phyloP scores from a whole-genome alignment of 2,329 filamentous ascomycete species.

The Phyllosticta citribraziliensis region DNA sequence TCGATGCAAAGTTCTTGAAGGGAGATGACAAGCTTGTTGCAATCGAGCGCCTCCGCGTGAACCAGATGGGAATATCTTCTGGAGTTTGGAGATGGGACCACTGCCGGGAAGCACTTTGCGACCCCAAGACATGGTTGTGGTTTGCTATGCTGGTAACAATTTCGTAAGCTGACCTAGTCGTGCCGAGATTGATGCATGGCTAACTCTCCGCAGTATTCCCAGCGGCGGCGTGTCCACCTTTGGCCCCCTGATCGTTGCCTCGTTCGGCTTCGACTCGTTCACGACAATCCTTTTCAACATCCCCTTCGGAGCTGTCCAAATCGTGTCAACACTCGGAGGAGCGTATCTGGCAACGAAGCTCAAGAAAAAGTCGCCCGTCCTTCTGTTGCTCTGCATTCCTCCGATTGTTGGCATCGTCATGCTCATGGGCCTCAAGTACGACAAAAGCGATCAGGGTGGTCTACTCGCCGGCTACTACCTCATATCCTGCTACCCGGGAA shows the following conservation, averaged over 20 bases:
- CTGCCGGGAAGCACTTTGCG: conserved; percentile 44
- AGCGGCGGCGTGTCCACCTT: conserved; percentile 51
- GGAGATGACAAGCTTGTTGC: conserved; percentile 49
- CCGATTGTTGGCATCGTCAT: conserved; percentile 48
- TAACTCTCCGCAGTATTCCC: conserved; percentile 33
- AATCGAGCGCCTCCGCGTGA: conserved; percentile 42
- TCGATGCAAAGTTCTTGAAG: conserved; percentile 49
- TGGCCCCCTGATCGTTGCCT: conserved; percentile 47
- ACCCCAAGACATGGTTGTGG: conserved; percentile 54
- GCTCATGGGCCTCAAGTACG: conserved; percentile 42
- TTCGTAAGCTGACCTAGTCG: conserved; percentile 27
- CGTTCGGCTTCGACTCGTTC: conserved; percentile 48
- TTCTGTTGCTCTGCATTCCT: conserved; percentile 45
- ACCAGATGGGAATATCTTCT: conserved; percentile 33
- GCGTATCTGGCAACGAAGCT: conserved; percentile 46
- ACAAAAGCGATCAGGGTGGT: conserved; percentile 36
- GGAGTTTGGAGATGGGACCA: conserved; percentile 43
- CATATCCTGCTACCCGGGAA: conserved; percentile 51
- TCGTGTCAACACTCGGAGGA: conserved; percentile 49
- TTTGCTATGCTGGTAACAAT: conserved; percentile 42
- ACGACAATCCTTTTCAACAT: conserved; percentile 52
- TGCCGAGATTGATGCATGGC: conserved; percentile 4
- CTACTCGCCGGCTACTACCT: conserved; percentile 50
- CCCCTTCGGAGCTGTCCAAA: conserved; percentile 50
- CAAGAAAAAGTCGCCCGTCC: conserved; percentile 47